Evolutionary conservation across 2,329 filamentous ascomycete genomes (phyloP).

Genomic region (Fusarium pseudograminearum): DNA sequence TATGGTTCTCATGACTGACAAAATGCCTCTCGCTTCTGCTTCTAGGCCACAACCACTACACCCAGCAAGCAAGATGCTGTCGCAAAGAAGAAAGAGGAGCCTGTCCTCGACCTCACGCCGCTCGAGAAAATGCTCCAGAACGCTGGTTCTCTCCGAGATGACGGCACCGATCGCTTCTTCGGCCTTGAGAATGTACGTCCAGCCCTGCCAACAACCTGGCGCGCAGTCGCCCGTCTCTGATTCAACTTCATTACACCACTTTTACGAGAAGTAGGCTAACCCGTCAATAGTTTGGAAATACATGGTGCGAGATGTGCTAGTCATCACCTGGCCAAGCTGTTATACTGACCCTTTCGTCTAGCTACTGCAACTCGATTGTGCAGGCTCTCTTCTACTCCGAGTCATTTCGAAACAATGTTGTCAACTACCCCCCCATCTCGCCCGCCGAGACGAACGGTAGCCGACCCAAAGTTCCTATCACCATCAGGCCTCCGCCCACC

Average conservation of each 20-base stretch:
- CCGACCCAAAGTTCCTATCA: constrained; percentile 68
- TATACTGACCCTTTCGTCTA: constrained; percentile 56
- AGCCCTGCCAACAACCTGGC: constrained; percentile 11
- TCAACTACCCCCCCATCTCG: constrained; percentile 85
- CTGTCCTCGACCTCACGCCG: constrained; percentile 69
- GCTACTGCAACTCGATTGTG: constrained; percentile 98
- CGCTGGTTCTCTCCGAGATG: constrained; percentile 81
- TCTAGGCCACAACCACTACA: constrained; percentile 59
- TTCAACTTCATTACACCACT: constrained; percentile 4
- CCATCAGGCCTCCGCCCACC: constrained; percentile 68
- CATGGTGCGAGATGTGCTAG: constrained; percentile 75
- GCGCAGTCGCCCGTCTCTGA: constrained; percentile 1
- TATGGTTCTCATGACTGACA: constrained; percentile 48
- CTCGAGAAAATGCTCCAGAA: constrained; percentile 82
- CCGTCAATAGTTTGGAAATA: constrained; percentile 85
- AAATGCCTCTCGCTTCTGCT: constrained; percentile 43
- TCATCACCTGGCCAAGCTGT: constrained; percentile 3
- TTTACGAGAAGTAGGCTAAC: constrained; percentile 51
- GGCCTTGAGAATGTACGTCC: constrained; percentile 93
- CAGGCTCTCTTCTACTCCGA: constrained; percentile 97
- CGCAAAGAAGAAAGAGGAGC: constrained; percentile 68
- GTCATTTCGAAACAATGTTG: constrained; percentile 91
- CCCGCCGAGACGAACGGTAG: constrained; percentile 76
- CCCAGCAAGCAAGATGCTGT: constrained; percentile 59
- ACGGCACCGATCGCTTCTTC: constrained; percentile 98